phyloP scores from a whole-genome alignment of 441 rosid species.

The Erodium chrysanthum region DNA sequence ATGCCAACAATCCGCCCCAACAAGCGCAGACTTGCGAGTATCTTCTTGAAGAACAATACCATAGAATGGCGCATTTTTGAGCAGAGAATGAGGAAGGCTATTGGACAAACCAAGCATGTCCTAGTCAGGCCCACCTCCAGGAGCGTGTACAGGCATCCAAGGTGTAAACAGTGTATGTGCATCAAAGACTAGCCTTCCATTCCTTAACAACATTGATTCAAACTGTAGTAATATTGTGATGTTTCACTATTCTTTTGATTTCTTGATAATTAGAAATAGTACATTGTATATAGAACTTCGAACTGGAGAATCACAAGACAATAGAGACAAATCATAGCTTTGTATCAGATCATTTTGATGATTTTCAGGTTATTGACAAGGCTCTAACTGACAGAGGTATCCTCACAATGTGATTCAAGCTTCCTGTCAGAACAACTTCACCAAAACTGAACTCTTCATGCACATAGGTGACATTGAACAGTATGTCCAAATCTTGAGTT shows the following conservation, averaged over 20 bases:
- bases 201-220: not conserved
- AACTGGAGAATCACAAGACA: too few relatives aligned
- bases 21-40: slow-evolving; percentile 70
- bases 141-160: slow-evolving; percentile 72
- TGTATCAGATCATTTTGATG: too few relatives aligned
- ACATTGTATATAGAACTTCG: too few relatives aligned
- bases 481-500: slow-evolving; percentile 42
- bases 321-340: too few relatives aligned
- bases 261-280: not conserved
- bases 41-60: slow-evolving; percentile 58
- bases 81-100: slow-evolving; percentile 77
- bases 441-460: slow-evolving; percentile 51
- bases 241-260: slow-evolving; percentile 9
- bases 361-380: too few relatives aligned
- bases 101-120: slow-evolving; percentile 83
- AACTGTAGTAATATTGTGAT: slow-evolving; percentile 14
- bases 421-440: slow-evolving; percentile 60
- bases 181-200: slow-evolving; percentile 12
- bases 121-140: slow-evolving; percentile 63
- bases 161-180: slow-evolving; percentile 87
- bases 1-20: slow-evolving; percentile 93
- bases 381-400: slow-evolving; percentile 53
- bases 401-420: slow-evolving; percentile 54
- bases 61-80: slow-evolving; percentile 81
- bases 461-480: slow-evolving; percentile 35